phyloP scores from a whole-genome alignment of 2,329 filamentous ascomycete genomes.

The Emmonsiellopsis sp. region DNA sequence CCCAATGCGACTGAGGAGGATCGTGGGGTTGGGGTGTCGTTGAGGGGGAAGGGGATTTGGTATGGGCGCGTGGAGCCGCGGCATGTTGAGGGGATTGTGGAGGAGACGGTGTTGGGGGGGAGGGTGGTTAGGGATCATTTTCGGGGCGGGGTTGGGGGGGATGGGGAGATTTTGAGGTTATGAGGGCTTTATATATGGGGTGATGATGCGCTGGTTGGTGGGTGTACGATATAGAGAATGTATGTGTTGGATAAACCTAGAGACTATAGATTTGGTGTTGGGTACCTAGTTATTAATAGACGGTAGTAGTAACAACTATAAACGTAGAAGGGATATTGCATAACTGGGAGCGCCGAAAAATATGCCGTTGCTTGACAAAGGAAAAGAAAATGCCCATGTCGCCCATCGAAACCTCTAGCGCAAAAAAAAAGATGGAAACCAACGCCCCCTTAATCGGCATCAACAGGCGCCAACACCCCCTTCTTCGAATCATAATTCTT shows the following conservation, averaged over 20 bases:
- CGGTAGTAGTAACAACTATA: neutral
- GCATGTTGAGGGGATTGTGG: constrained; percentile 82
- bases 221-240: neutral
- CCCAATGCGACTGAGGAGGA: too few species aligned
- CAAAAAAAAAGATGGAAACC: too few species aligned
- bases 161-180: constrained; percentile 60
- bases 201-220: neutral
- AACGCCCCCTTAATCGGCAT: too few species aligned
- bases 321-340: too few species aligned
- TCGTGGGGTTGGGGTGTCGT: constrained; percentile 15
- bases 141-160: constrained; percentile 74
- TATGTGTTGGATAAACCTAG: neutral
- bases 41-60: constrained; percentile 58
- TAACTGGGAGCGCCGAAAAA: too few species aligned
- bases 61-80: constrained; percentile 72
- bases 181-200: constrained; percentile 8
- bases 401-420: too few species aligned
- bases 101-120: constrained; percentile 77
- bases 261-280: neutral
- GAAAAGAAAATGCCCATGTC: too few species aligned
- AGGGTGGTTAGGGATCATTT: constrained; percentile 78
- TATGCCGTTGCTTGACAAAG: too few species aligned
- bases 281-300: neutral
- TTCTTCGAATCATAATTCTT: neutral
- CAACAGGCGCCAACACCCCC: too few species aligned